Evolutionary conservation across 192 early-diverging fungal genomes (phyloP), one percentile per base, ranked within the genome.

Genomic region (Allomyces arbusculus): DNA sequence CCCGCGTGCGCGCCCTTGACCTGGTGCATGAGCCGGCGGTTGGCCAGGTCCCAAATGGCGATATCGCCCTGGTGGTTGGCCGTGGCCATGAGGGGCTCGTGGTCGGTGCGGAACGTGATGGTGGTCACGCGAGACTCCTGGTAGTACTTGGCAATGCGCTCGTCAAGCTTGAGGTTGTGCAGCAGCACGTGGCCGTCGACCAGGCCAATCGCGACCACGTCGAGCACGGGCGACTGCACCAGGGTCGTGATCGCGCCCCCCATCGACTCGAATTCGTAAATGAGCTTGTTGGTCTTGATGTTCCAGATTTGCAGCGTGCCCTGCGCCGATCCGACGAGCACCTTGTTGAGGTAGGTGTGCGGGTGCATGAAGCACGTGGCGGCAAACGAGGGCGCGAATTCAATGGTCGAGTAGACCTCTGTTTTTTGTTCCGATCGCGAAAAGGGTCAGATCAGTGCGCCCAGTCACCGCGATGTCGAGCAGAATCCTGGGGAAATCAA

Each of bases 281-380:
- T 70, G 69, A 89, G 74, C 28, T 80, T 81, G 63, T 87, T 89
- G 50, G 69, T 70, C 71, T 75, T 68, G 70, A 97, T 84, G 74
- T 99, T 99, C 91, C 91, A 99, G 66, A 99, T 78, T 76, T 93
- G 89, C 84, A 99, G 79, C 1, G 77, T 72, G 40, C 92, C 94
- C 71, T 97, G 83, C 16, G 78, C 80, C 69, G 88, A 90, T 24
- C 81, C 90, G 19, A 97, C 72, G 6, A 97, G 76, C 10, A 99
- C 78, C 74, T 99, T 99, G 81, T 99, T 97, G 40, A 99, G 73
- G 78, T 97, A 99, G 3, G 96, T 96, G 78, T 84, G 88, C 24
- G 96, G 96, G 67, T 99, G 96, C 58, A 97, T 75, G 12, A 95
- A 69, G 0, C 79, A 67, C 9, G 92, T 87, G 10, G 86, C 76